Evolutionary conservation across 2,329 filamentous ascomycete species (phyloP), one percentile per base, ranked within the genome.

Genomic region (Penicillium sp.): DNA sequence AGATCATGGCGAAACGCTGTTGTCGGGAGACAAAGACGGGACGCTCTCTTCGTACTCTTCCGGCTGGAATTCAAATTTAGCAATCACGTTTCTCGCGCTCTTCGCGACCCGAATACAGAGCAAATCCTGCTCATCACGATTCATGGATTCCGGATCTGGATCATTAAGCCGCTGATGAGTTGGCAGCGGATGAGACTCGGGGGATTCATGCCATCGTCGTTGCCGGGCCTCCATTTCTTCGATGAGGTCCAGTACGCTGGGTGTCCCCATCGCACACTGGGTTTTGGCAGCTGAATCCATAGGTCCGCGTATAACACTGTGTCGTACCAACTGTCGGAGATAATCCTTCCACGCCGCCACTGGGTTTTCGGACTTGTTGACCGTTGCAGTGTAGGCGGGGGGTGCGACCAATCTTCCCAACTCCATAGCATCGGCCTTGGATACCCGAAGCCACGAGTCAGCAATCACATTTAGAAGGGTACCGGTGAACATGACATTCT

Each of bases 401-500:
- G 73, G 69, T n/a, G 76, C 72, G 6, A 73, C 62, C 50, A 76
- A 71, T 58, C 68, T 73, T 8, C 76, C 76, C 13, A 82, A 65
- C 13, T 78, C 74, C 52, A 69, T 67, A 9, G 78, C 65, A 50
- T 78, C 72, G 26, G 72, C 70, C 54, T 75, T 70, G 23, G 71
- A 76, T 19, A 82, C 70, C 2, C 76, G 74, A 11, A 79, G 69
- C 80, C 80, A 82, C 26, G 75, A 69, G 60, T 82, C 80, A 23
- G 77, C 78, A 19, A 80, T 66, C 21, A 81, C 75, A n/a, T 74
- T 81, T 50, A 82, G 67, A 13, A 82, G 69, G 11, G 79, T 81
- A 13, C 76, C 76, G n/a, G 76, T 74, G 53, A 82, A 74, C 78
- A 81, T 81, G 49, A 82, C 74, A 56, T 82, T 82, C 62, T 82